Evolutionary conservation across 495 filamentous ascomycete species (phyloP).

Genomic region (Hypoxylon lienhwacheense): DNA sequence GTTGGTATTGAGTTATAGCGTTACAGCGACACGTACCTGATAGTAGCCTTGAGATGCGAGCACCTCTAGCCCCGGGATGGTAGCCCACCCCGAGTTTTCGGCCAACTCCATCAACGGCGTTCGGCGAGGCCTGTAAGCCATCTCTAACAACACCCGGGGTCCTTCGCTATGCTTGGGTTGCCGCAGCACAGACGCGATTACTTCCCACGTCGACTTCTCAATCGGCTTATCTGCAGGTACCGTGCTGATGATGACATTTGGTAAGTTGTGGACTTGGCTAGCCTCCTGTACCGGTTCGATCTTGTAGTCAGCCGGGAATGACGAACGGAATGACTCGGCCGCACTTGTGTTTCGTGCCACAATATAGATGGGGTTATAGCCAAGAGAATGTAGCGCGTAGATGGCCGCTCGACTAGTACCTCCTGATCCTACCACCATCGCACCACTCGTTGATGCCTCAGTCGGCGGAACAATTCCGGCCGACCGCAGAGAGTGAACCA

Average conservation of each 20-base stretch:
- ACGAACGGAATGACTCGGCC: slow-evolving; percentile 63
- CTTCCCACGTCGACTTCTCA: slow-evolving; percentile 67
- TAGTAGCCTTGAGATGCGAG: slow-evolving; percentile 86
- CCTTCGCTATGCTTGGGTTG: slow-evolving; percentile 47
- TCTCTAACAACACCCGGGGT: slow-evolving; percentile 75
- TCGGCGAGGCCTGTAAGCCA: slow-evolving; percentile 89
- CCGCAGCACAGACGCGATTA: slow-evolving; percentile 65
- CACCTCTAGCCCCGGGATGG: slow-evolving; percentile 85
- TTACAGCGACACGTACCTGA: slow-evolving; percentile 56
- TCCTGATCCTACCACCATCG: slow-evolving; percentile 82
- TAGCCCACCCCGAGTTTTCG: slow-evolving; percentile 77
- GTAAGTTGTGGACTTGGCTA: slow-evolving; percentile 56
- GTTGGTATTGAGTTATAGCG: not conserved
- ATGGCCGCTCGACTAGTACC: slow-evolving; percentile 92
- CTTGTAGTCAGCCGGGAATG: slow-evolving; percentile 76
- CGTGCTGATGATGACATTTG: slow-evolving; percentile 79
- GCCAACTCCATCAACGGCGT: slow-evolving; percentile 89
- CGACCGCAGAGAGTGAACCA: slow-evolving; percentile 76
- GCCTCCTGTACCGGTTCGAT: slow-evolving; percentile 61
- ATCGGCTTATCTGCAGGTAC: slow-evolving; percentile 89
- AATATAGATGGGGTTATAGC: slow-evolving; percentile 82
- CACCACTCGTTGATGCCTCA: slow-evolving; percentile 46
- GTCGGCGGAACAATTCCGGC: slow-evolving; percentile 59
- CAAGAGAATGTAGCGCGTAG: slow-evolving; percentile 81
- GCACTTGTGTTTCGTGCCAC: slow-evolving; percentile 75